Evolutionary conservation across 345 rosid species (phyloP).

Genomic region (Aurinia saxatilis): DNA sequence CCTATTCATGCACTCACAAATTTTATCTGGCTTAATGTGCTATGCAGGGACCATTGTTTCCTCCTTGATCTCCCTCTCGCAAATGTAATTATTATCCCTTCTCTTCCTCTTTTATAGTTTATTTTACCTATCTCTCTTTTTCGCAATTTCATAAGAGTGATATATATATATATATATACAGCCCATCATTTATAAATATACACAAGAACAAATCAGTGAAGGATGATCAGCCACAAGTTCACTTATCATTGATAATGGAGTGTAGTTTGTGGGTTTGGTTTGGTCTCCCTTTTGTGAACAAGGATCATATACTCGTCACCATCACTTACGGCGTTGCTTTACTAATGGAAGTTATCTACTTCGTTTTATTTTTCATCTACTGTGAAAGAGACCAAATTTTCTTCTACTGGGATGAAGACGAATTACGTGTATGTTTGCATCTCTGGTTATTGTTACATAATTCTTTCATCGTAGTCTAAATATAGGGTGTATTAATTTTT

Average conservation of each 20-base stretch:
- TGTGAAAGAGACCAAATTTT: neutral
- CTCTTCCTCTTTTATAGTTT: neutral
- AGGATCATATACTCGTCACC: conserved; percentile 31
- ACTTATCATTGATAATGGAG: conserved; percentile 27
- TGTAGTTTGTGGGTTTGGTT: conserved; percentile 36
- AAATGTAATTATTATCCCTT: conserved; percentile 28
- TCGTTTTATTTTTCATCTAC: conserved; percentile 3
- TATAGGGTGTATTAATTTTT: too few relatives aligned
- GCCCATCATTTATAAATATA: conserved; percentile 23
- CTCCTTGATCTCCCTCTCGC: conserved; percentile 33
- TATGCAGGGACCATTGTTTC: conserved; percentile 37
- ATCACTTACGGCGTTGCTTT: conserved; percentile 29
- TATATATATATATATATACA: neutral
- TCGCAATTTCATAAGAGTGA: neutral
- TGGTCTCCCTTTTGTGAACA: conserved; percentile 43
- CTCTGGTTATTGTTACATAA: too few relatives aligned
- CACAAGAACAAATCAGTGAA: conserved; percentile 33
- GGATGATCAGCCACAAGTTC: conserved; percentile 31
- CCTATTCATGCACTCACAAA: too few relatives aligned
- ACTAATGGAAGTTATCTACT: conserved; percentile 19
- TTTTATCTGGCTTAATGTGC: neutral
- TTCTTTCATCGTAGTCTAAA: too few relatives aligned
- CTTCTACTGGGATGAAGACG: neutral
- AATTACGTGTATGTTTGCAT: too few relatives aligned
- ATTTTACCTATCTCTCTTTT: too few relatives aligned